These are phyloP conservation scores for Apiosordaria backusii DNA, from an alignment of 495 filamentous ascomycete genomes.

Conservation along the genomic window DNA sequence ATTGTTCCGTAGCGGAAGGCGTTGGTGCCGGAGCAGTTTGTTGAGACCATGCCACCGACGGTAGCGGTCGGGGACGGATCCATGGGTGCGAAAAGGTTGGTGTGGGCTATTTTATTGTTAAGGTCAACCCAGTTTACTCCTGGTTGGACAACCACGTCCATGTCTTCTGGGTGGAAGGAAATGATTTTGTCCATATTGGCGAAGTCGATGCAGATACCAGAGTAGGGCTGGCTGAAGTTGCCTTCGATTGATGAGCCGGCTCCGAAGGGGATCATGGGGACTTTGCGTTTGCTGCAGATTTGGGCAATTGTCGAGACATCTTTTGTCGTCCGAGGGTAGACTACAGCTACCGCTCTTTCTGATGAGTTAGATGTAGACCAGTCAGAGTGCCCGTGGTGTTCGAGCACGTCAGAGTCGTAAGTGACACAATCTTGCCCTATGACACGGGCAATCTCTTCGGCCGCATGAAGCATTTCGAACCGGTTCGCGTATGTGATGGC, in stretches of 20 bases:
- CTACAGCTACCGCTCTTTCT: constrained; percentile 66
- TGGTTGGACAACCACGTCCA: constrained; percentile 88
- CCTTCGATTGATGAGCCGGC: constrained; percentile 83
- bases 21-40: constrained; percentile 75
- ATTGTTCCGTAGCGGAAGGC: constrained; percentile 78
- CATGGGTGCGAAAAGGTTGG: constrained; percentile 80
- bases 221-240: constrained; percentile 77
- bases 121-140: constrained; percentile 81
- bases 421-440: constrained; percentile 64
- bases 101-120: constrained; percentile 66
- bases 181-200: constrained; percentile 75
- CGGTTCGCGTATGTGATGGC: constrained; percentile 20
- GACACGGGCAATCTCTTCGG: constrained; percentile 53
- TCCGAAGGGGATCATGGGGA: constrained; percentile 84
- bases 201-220: constrained; percentile 83
- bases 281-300: constrained; percentile 68
- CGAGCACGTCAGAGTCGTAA: constrained; percentile 73
- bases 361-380: constrained; percentile 81
- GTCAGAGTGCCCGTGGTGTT: constrained; percentile 76
- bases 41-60: constrained; percentile 71
- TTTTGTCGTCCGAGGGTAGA: constrained; percentile 66
- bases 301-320: constrained; percentile 76
- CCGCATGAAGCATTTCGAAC: constrained; percentile 45
- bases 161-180: constrained; percentile 71
- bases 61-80: constrained; percentile 65